Conservation (phyloP, 768 basidiomycete species). For the Lactarius sp. region DNA sequence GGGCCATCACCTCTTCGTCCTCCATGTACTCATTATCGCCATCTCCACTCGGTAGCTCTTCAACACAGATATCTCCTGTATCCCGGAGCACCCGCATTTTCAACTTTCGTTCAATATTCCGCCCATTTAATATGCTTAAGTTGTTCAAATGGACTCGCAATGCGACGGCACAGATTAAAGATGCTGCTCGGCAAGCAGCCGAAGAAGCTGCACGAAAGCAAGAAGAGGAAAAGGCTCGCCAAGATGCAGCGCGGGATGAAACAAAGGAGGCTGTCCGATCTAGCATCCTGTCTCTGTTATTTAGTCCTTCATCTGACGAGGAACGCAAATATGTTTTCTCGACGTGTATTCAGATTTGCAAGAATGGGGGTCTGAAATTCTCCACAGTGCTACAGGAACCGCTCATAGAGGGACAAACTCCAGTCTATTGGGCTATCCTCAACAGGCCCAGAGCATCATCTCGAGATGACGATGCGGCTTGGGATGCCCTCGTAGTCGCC, state of each 20-base stretch:
- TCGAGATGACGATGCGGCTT: conserved; percentile 16
- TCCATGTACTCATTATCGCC: background rate
- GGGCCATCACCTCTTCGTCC: background rate
- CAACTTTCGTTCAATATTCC: conserved; percentile 10
- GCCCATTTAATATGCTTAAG: background rate
- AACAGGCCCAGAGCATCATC: conserved; percentile 36
- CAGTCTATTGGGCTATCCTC: conserved; percentile 70
- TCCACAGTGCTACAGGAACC: conserved; percentile 55
- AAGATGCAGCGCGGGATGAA: background rate
- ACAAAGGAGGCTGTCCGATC: conserved; percentile 5
- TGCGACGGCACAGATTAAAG: background rate
- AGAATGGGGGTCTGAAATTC: conserved; percentile 43
- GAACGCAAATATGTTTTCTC: conserved; percentile 43
- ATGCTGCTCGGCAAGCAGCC: background rate
- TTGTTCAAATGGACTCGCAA: background rate
- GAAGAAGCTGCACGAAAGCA: background rate
- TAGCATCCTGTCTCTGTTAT: conserved; percentile 34
- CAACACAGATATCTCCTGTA: too few relatives aligned
- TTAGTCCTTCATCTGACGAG: conserved; percentile 30
- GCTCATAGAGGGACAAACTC: conserved; percentile 57
- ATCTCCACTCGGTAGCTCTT: background rate
- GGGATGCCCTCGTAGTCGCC: conserved; percentile 40
- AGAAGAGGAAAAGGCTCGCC: background rate
- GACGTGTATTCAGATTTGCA: conserved; percentile 58
- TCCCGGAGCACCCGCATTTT: background rate